Evolutionary conservation across 257 asterid genomes (phyloP).

Genomic region (Penstemon barbatus): DNA sequence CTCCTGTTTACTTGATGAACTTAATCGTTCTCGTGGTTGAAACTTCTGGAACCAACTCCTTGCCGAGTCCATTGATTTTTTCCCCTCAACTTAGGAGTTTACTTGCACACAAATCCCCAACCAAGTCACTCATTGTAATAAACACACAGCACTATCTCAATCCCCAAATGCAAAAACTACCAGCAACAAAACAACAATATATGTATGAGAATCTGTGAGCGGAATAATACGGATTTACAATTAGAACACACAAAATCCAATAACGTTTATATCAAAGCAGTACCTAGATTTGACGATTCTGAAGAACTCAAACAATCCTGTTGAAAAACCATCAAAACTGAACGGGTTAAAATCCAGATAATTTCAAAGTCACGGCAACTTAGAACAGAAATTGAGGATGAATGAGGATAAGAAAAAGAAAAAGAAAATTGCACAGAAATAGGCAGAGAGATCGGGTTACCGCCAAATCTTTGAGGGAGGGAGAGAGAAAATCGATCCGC

Average conservation of each 20-base stretch:
- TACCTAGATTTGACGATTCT: slow-evolving; percentile 30
- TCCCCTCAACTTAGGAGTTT: slow-evolving; percentile 44
- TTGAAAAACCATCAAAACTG: slow-evolving; percentile 33
- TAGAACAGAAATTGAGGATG: slow-evolving; percentile 30
- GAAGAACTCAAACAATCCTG: slow-evolving; percentile 26
- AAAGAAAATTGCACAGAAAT: slow-evolving; percentile 25
- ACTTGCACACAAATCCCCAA: slow-evolving; percentile 23
- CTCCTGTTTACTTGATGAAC: slow-evolving; percentile 61
- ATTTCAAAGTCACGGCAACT: slow-evolving; percentile 27
- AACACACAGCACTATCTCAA: slow-evolving; percentile 32
- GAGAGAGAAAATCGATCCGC: slow-evolving; percentile 39
- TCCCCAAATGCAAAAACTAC: slow-evolving; percentile 39
- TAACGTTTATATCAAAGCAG: slow-evolving; percentile 8
- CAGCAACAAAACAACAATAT: slow-evolving; percentile 12
- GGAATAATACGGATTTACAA: slow-evolving; percentile 7
- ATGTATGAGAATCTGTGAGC: neutral
- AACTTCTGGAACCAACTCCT: slow-evolving; percentile 85
- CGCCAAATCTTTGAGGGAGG: slow-evolving; percentile 49
- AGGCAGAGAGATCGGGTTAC: slow-evolving; percentile 52
- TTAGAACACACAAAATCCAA: neutral
- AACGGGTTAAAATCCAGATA: slow-evolving; percentile 25
- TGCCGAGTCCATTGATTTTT: slow-evolving; percentile 73
- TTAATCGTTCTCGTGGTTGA: slow-evolving; percentile 75
- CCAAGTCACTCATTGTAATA: slow-evolving; percentile 40
- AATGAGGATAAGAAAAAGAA: slow-evolving; percentile 8